phyloP scores from a whole-genome alignment of 148 eudicot genomes.

The Nepenthes mirabilis region DNA sequence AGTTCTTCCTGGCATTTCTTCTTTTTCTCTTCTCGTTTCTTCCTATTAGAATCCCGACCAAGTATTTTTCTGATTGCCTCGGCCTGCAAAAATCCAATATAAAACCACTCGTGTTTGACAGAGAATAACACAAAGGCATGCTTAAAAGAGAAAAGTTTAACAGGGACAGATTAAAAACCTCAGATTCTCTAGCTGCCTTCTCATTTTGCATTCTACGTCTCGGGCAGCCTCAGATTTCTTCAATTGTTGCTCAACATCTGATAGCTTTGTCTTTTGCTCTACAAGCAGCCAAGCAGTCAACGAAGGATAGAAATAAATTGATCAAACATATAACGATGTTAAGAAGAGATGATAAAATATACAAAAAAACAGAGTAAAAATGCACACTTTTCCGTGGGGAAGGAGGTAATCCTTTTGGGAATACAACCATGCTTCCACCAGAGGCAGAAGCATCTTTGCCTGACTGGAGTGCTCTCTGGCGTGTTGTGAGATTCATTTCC shows the following conservation, averaged over 20 bases:
- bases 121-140: neutral
- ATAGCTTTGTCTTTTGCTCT: conserved; percentile 43
- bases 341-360: neutral
- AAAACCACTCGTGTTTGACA: neutral
- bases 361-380: neutral
- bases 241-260: conserved; percentile 44
- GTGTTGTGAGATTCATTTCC: conserved; percentile 43
- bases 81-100: conserved; percentile 14
- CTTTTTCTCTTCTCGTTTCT: conserved; percentile 38
- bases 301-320: neutral
- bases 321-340: no score
- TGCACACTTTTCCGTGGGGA: conserved; percentile 28
- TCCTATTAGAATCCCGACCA: conserved; percentile 45
- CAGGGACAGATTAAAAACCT: conserved; percentile 16
- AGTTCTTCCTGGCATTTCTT: conserved; percentile 37
- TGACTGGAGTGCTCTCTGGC: conserved; percentile 33
- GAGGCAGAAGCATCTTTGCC: conserved; percentile 10
- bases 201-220: conserved; percentile 38
- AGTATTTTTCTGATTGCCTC: conserved; percentile 50
- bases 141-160: neutral
- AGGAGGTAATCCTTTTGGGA: conserved; percentile 38
- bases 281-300: conserved; percentile 8
- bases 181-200: conserved; percentile 47
- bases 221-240: conserved; percentile 52
- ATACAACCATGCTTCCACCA: conserved; percentile 24